phyloP scores from a whole-genome alignment of 208 protist genomes.

The Leishmania mexicana region DNA sequence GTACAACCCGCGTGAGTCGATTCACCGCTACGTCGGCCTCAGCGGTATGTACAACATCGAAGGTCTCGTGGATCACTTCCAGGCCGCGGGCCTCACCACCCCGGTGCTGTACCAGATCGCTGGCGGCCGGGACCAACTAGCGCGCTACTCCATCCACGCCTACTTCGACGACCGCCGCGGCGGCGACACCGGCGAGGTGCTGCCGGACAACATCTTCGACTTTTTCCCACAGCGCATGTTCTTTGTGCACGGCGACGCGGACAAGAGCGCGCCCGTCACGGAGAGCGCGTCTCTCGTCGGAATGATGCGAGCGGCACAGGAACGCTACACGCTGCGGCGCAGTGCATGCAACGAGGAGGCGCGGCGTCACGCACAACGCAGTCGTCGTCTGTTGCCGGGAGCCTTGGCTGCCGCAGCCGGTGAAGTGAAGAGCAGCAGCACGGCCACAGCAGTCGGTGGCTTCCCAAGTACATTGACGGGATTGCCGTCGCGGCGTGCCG shows the following conservation, averaged over 20 bases:
- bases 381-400: conserved; percentile 12
- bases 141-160: conserved; percentile 57
- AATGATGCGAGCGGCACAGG: conserved; percentile 63
- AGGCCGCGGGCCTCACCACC: conserved; percentile 58
- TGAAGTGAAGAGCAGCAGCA: not conserved
- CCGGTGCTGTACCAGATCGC: conserved; percentile 68
- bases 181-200: conserved; percentile 58
- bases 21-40: conserved; percentile 81
- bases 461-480: not conserved
- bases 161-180: conserved; percentile 74
- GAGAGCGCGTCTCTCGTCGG: conserved; percentile 74
- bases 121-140: conserved; percentile 54
- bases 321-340: conserved; percentile 31
- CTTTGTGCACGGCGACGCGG: conserved; percentile 84
- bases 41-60: conserved; percentile 88
- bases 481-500: not conserved
- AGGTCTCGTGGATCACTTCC: conserved; percentile 63
- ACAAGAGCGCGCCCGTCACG: conserved; percentile 73
- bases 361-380: conserved; percentile 35
- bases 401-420: not conserved
- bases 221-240: conserved; percentile 78
- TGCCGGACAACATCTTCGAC: conserved; percentile 87
- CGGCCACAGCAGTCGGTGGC: not conserved
- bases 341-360: conserved; percentile 26
- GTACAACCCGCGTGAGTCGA: conserved; percentile 84